Evolutionary conservation across 208 protist species (phyloP), one percentile per base, ranked within the genome.

Genomic region (Jaenimonas drosophilae): DNA sequence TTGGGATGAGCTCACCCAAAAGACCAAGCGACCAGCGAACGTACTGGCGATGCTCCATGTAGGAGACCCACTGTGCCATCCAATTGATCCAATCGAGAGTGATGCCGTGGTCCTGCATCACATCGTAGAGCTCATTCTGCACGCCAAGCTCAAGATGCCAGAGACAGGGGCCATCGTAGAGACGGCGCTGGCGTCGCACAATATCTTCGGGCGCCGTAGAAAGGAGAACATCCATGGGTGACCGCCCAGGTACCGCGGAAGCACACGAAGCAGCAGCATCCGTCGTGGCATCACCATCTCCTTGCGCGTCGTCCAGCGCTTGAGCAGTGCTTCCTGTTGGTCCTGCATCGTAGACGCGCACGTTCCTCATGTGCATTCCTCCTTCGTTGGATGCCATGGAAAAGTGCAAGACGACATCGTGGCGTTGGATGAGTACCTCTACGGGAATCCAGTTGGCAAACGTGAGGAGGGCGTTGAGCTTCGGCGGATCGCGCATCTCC

Each of bases 351-450:
- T 92, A 92, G 28, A 70, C 73, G n/a, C 83, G 78, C 14, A 86
- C 71, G 64, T 92, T 92, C 34, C 77, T 75, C 71, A 88, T 85
- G 67, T 92, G 75, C 78, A 92, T 84, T 0, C 74, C 74, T 16
- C 76, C 72, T 50, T 88, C 76, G 31, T 72, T 84, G 25, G 55
- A 51, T 3, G 76, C 75, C 32, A 88, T 63, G 19, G 75, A 84
- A 41, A 84, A 79, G 70, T 92, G 83, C 31, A 88, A 21, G 54
- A 92, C 49, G 16, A 87, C 54, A 25, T 67, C 76, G 31, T 87
- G 75, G 27, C 83, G 78, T 53, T 59, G 70, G 12, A 92, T 54
- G 6, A 81, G 51, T 19, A 87, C 64, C 60, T 92, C 78, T 4
- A 92, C 53, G 5, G 78, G 68, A 31, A 56, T 82, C 73, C 75